A percentile compares a stretch with the other conserved stretches of the same genome.
Evolutionary conservation across 257 asterid species (phyloP).

Genomic region (Rhazya stricta): DNA sequence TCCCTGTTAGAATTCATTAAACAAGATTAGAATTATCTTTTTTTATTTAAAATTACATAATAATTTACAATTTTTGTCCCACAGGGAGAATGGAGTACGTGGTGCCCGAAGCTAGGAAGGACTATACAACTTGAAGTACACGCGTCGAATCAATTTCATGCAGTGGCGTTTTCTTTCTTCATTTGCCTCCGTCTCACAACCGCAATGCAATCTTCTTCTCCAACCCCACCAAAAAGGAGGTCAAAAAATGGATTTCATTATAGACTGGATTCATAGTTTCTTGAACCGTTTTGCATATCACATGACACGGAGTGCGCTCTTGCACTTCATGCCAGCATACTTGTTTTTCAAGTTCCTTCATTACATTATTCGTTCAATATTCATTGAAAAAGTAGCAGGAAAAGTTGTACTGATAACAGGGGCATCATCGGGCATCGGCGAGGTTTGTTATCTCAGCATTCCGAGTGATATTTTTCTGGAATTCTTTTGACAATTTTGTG

Average conservation of each 20-base stretch:
- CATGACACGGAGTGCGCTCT: background rate
- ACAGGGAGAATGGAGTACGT: no score
- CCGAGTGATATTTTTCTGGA: background rate
- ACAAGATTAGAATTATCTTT: no score
- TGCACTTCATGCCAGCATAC: background rate
- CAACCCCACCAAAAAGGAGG: background rate
- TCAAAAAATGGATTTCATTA: background rate
- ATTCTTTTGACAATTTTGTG: background rate
- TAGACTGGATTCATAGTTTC: background rate
- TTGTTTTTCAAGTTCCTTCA: background rate
- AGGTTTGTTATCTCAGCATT: constrained; percentile 28
- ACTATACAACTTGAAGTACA: background rate
- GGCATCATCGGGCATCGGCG: constrained; percentile 80
- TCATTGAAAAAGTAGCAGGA: background rate
- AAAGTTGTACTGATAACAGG: constrained; percentile 69
- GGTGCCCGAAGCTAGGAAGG: no score
- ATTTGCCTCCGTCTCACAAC: no score
- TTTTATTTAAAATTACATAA: no score
- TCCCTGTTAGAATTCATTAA: no score
- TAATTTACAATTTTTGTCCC: no score
- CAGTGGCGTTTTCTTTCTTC: background rate
- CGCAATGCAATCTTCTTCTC: no score
- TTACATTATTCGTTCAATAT: background rate
- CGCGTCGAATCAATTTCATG: background rate
- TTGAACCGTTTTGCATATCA: background rate